Base-by-base conservation (phyloP, 1,284 basidiomycete species). In the Stereum hirsutum region DNA sequence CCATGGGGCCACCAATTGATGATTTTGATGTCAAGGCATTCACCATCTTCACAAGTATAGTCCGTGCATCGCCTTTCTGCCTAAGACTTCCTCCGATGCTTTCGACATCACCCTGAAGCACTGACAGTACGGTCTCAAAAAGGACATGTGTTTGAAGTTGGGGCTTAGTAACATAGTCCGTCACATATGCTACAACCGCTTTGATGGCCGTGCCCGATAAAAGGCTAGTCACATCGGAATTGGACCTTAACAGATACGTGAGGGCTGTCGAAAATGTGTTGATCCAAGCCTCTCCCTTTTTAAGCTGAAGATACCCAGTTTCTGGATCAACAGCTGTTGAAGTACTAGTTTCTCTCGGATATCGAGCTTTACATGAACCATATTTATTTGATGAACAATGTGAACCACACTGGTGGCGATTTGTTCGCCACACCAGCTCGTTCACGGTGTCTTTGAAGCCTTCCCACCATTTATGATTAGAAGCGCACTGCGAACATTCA, bases 141-240 rank as follows among this genome's bases (percentile, higher is more conserved):
- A 63, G 54, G 1, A 46, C 48, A 47, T 61, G 53, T 3, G 63
- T 66, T 37, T 64, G 65, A 15, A 67, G 41, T 1, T 45, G 25
- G 5, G 49, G 34, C 42, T 69, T 69, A 0, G 63, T 66, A 21
- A 69, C 56, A 52, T 68, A 69, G 44, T 69, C 62, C 3, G 63
- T 57, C 2, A 67, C 54, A 57, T 67, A 69, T 6, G 52, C 49
- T 5, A 68, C 45, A 4, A 66, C 56, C 17, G 61, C 55, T 44
- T 63, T 65, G 5, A 67, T 54, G 4, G 59, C 57, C 14, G 61
- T 65, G 32, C 7, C n/a, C n/a, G n/a, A n/a, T n/a, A n/a, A n/a
- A n/a, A 66, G 39, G 46, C 54, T 55, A 2, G 61, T 64, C 2
- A 63, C 57, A 57, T 67, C 61, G 7, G 61, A 58, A 19, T 39